Conservation (phyloP, 257 asterid genomes). For the Solanum paucissectum region DNA sequence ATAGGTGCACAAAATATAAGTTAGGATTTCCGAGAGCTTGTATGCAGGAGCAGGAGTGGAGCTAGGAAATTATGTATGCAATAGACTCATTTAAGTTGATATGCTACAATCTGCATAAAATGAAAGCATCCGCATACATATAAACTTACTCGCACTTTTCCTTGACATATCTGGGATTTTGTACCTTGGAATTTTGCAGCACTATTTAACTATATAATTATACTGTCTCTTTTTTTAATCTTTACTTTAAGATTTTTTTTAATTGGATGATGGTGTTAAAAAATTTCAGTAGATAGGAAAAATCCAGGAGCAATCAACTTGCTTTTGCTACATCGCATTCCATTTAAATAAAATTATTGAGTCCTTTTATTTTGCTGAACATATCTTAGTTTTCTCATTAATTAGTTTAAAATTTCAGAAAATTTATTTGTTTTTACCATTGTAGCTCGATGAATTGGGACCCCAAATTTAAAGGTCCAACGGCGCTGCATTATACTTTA, state of each 20-base stretch:
- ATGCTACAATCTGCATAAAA: background rate
- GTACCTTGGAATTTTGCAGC: background rate
- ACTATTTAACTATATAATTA: background rate
- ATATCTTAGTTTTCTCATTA: background rate
- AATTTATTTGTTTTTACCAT: background rate
- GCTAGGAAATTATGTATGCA: background rate
- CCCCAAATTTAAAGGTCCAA: background rate
- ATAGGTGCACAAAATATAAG: background rate
- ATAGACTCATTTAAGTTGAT: background rate
- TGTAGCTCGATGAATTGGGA: background rate
- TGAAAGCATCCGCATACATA: background rate
- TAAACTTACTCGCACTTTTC: background rate
- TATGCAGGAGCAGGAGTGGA: background rate
- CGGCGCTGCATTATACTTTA: background rate
- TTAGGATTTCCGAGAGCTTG: background rate
- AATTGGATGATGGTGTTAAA: background rate
- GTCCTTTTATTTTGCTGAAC: background rate
- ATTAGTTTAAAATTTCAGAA: background rate
- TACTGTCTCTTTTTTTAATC: background rate
- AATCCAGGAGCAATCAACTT: background rate
- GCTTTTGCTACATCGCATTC: background rate
- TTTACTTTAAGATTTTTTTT: background rate
- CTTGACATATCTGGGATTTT: background rate
- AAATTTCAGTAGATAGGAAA: background rate
- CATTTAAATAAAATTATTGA: background rate